Conservation (phyloP, 768 basidiomycete species). For the Gloeopeniophorella convolvens region DNA sequence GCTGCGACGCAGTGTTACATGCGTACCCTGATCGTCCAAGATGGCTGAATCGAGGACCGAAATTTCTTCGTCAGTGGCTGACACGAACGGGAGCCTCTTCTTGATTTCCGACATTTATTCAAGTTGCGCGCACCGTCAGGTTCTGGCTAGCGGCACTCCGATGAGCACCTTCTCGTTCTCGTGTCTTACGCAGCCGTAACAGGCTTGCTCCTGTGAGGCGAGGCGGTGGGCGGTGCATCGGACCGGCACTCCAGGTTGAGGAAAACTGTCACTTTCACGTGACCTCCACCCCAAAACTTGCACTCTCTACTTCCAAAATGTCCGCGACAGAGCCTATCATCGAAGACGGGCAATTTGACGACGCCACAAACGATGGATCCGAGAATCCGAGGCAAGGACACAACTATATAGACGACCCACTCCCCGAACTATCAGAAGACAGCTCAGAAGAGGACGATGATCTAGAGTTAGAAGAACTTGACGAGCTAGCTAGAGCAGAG, state of each 20-base stretch:
- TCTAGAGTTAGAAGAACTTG: slow-evolving; percentile 26
- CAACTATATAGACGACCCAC: slow-evolving; percentile 30
- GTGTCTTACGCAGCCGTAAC: too few species aligned
- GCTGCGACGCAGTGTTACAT: too few species aligned
- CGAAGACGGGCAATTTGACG: slow-evolving; percentile 56
- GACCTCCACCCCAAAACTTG: too few species aligned
- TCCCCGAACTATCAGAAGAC: slow-evolving; percentile 26
- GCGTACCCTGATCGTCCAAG: slow-evolving; percentile 14
- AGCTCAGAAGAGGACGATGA: slow-evolving; percentile 33
- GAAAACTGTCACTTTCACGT: too few species aligned
- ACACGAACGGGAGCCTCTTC: slow-evolving; percentile 11
- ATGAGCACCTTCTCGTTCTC: too few species aligned
- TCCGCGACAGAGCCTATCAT: slow-evolving; percentile 22
- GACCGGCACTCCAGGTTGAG: too few species aligned
- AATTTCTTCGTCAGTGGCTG: neutral
- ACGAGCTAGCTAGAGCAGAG: slow-evolving; percentile 50
- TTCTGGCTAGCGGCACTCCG: too few species aligned
- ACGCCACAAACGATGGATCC: slow-evolving; percentile 38
- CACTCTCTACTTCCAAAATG: slow-evolving; percentile 2
- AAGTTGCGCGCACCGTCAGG: too few species aligned
- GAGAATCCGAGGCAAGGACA: slow-evolving; percentile 26
- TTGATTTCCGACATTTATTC: slow-evolving; percentile 2
- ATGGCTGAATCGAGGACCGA: neutral
- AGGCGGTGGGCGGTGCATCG: too few species aligned
- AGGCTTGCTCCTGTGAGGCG: too few species aligned